Base-by-base conservation (phyloP, 1,284 basidiomycete genomes). In the Tylopilus sp. region DNA sequence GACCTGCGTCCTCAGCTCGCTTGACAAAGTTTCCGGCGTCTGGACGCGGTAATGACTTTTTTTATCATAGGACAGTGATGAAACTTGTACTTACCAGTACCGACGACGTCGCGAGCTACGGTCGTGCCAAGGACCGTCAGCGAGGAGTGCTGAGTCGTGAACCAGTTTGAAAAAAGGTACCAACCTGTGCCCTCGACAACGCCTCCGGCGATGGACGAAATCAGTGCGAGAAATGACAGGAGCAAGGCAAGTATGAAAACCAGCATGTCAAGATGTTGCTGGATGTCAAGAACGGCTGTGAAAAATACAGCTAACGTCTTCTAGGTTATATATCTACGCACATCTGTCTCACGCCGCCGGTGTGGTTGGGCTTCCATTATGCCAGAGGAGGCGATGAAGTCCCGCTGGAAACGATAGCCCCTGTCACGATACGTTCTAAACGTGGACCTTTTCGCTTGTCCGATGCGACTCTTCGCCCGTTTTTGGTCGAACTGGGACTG, bases 161-260 rank as follows among this genome's bases (percentile, higher is more conserved):
- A 37, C 3, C 5, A 26, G 13, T 15, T 33, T 13, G 8, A 40
- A 13, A 13, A n/a, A 29, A 16, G 10, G 23, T 34, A 44, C 56
- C 6, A 23, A 59, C 58, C 49, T 49, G 28, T 19, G 25, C 35
- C 30, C 40, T 26, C 29, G 26, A 54, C 19, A 25, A 44, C 29
- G 12, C 45, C 35, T 2, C 46, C 50, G 18, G 38, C 34, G 26
- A 46, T 46, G 12, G 28, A 50, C 29, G 48, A 50, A 16, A 39
- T 37, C 38, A 52, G 30, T 7, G 40, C 42, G 25, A 63, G 36
- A 28, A 63, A 26, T 5, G 44, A 49, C 21, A 54, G 38, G 19
- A 57, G n/a, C 25, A 46, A 39, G 30, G 35, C 3, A 18, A 46
- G 49, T 29, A 44, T 28, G 8, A 55, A 42, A 21, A 44, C 38